These are phyloP conservation scores for Xylariales sp. DNA, from an alignment of 2,329 filamentous ascomycete species.

Conservation along the genomic window DNA sequence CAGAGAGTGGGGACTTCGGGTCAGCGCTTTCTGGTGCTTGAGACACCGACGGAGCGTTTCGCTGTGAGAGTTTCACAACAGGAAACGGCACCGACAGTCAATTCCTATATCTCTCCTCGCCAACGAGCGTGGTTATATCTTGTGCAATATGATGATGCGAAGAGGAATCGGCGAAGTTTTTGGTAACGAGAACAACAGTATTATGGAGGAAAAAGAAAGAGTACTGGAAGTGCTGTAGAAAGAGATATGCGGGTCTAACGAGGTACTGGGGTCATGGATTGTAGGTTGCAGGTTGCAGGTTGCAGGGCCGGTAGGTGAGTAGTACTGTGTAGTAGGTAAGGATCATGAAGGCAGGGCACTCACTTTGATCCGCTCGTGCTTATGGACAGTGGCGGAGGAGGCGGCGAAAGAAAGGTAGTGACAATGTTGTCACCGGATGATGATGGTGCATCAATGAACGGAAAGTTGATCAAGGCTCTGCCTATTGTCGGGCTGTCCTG, in stretches of 20 bases:
- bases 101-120: too few relatives aligned
- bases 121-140: too few relatives aligned
- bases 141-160: too few relatives aligned
- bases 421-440: not conserved
- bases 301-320: not conserved
- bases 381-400: slow-evolving; percentile 20
- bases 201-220: too few relatives aligned
- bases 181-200: too few relatives aligned
- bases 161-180: too few relatives aligned
- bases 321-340: not conserved
- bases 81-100: slow-evolving; percentile 5
- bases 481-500: slow-evolving; percentile 46
- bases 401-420: slow-evolving; percentile 5
- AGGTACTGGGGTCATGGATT: slow-evolving; percentile 6
- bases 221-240: not conserved
- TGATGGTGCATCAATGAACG: slow-evolving; percentile 19
- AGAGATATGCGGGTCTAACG: slow-evolving; percentile 7
- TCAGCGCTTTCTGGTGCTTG: slow-evolving; percentile 19
- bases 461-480: slow-evolving; percentile 27
- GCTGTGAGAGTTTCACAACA: slow-evolving; percentile 17
- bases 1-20: slow-evolving; percentile 22
- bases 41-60: slow-evolving; percentile 4
- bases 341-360: slow-evolving; percentile 3
- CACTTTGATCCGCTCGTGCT: slow-evolving; percentile 16
- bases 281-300: slow-evolving; percentile 2